Conservation (phyloP, 768 basidiomycete genomes). For the Kockovaella imperatae region DNA sequence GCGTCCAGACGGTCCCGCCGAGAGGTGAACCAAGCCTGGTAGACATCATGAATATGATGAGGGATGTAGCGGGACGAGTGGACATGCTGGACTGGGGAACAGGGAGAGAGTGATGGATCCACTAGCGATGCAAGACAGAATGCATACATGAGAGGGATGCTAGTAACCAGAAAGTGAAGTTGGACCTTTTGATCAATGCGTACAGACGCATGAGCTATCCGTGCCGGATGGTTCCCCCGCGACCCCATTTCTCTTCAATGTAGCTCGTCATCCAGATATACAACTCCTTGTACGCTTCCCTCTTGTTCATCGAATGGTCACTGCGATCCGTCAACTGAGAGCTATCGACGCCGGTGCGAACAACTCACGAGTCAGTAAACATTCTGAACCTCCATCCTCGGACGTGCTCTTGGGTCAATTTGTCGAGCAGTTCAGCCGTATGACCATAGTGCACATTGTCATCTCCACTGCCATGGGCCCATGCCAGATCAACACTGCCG, state of each 20-base stretch:
- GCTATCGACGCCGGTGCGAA: background rate
- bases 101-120: conserved; percentile 3
- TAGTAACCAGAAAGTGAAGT: background rate
- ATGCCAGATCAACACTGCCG: conserved; percentile 59
- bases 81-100: conserved; percentile 28
- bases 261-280: conserved; percentile 79
- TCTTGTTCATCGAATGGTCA: conserved; percentile 65
- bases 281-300: conserved; percentile 76
- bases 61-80: conserved; percentile 19
- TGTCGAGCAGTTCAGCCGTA: conserved; percentile 82
- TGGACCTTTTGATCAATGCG: too few relatives aligned
- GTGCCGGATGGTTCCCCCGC: conserved; percentile 24
- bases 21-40: conserved; percentile 12
- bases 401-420: conserved; percentile 72
- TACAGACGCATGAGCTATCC: too few relatives aligned
- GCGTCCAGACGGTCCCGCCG: conserved; percentile 16
- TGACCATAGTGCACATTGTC: conserved; percentile 94
- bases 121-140: background rate
- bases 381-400: conserved; percentile 72
- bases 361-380: conserved; percentile 84
- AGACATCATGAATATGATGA: conserved; percentile 22
- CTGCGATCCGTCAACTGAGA: conserved; percentile 46
- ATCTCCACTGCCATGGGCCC: conserved; percentile 89
- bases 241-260: conserved; percentile 84
- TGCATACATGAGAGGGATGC: background rate